Percentiles rank a stretch among this genome's conserved stretches.
phyloP scores from a whole-genome alignment of 2,329 filamentous ascomycete species.

The Penicillium paneum region DNA sequence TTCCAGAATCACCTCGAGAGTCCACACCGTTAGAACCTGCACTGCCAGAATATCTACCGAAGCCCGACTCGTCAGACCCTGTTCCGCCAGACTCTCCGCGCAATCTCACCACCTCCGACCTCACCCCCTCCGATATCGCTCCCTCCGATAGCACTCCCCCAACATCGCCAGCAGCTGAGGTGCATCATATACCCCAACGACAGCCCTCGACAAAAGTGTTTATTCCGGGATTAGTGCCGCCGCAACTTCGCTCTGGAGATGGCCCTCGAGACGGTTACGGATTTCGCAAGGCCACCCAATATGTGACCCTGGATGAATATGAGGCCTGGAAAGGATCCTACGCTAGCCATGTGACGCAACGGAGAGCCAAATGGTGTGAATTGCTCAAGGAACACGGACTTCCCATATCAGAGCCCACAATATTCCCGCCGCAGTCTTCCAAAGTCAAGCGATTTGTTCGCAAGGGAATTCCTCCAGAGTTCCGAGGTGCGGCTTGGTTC shows the following conservation, averaged over 20 bases:
- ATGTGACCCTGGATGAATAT: slow-evolving; percentile 73
- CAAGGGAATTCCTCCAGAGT: slow-evolving; percentile 90
- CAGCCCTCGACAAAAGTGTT: slow-evolving; percentile 29
- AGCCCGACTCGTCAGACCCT: slow-evolving; percentile 7
- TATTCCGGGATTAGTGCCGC: slow-evolving; percentile 40
- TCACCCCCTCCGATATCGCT: not conserved
- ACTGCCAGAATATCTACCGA: not conserved
- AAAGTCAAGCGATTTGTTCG: slow-evolving; percentile 88
- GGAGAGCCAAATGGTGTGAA: slow-evolving; percentile 76
- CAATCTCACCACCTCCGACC: slow-evolving; percentile 8
- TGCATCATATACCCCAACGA: slow-evolving; percentile 16
- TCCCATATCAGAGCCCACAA: slow-evolving; percentile 66
- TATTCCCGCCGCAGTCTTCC: slow-evolving; percentile 74
- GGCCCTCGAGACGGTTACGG: slow-evolving; percentile 74
- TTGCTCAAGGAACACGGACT: slow-evolving; percentile 75
- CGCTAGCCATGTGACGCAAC: slow-evolving; percentile 67
- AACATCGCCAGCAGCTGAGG: slow-evolving; percentile 4
- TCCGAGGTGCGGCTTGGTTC: slow-evolving; percentile 95
- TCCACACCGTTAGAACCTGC: slow-evolving; percentile 6
- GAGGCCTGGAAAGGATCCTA: slow-evolving; percentile 78
- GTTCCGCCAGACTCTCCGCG: slow-evolving; percentile 7
- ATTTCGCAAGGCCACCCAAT: slow-evolving; percentile 82
- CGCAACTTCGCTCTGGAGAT: slow-evolving; percentile 31
- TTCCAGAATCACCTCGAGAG: slow-evolving; percentile 14
- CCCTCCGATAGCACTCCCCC: slow-evolving; percentile 2